Evolutionary conservation across 2,329 filamentous ascomycete genomes (phyloP).

Genomic region (Nectriaceae sp.): DNA sequence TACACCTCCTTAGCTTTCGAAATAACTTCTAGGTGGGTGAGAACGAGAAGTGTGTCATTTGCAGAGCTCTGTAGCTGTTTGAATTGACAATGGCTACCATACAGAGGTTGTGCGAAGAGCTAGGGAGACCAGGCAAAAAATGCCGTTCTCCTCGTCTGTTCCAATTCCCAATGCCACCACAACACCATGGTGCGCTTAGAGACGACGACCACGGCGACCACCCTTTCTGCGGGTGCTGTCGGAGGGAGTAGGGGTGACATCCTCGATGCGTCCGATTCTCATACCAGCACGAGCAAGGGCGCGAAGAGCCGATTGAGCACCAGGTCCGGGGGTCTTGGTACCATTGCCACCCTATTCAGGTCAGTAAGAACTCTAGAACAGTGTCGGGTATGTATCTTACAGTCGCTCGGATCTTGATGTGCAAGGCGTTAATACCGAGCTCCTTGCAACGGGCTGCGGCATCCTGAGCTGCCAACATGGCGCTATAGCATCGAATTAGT

Average conservation of each 20-base stretch:
- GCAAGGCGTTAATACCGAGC: constrained; percentile 82
- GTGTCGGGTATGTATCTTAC: constrained; percentile 63
- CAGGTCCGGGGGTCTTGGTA: constrained; percentile 99
- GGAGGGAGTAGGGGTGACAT: constrained; percentile 98
- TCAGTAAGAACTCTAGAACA: neutral
- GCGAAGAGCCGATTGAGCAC: constrained; percentile 98
- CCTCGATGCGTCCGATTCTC: constrained; percentile 99
- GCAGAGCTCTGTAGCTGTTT: neutral
- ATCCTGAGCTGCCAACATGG: constrained; percentile 99
- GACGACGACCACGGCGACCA: constrained; percentile 99
- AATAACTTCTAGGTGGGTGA: neutral
- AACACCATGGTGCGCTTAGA: constrained; percentile 68
- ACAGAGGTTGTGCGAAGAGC: neutral
- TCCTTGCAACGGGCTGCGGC: constrained; percentile 83
- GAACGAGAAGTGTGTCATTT: neutral
- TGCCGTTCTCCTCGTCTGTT: constrained; percentile 67
- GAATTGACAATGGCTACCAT: neutral
- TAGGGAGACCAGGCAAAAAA: constrained; percentile 61
- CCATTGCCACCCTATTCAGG: constrained; percentile 70
- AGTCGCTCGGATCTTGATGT: constrained; percentile 99
- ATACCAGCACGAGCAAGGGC: constrained; percentile 98
- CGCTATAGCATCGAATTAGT: constrained; percentile 35
- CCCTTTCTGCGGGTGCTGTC: constrained; percentile 99
- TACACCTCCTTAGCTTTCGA: neutral
- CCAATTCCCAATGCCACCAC: constrained; percentile 67